These are phyloP conservation scores for Arthrocladium fulminans DNA, from an alignment of 2,329 filamentous ascomycete species.

Conservation along the genomic window DNA sequence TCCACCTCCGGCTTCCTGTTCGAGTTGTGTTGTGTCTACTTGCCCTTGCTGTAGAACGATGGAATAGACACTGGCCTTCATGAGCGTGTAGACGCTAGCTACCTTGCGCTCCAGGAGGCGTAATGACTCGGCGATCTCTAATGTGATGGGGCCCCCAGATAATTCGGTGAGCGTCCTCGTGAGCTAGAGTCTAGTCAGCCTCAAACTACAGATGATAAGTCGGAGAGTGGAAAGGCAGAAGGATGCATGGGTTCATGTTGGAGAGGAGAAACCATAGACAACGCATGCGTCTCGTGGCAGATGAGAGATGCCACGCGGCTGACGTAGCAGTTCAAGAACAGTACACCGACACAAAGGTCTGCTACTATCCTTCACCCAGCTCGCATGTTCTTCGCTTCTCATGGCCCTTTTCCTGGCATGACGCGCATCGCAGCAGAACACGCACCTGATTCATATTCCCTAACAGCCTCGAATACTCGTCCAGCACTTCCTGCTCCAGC, in stretches of 20 bases:
- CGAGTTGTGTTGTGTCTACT: slow-evolving; percentile 15
- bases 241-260: no score
- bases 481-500: slow-evolving; percentile 85
- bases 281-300: no score
- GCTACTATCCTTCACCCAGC: no score
- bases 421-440: neutral
- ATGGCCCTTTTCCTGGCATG: no score
- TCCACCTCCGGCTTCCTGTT: neutral
- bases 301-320: no score
- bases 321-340: no score
- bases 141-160: slow-evolving; percentile 60
- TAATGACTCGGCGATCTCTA: slow-evolving; percentile 74
- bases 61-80: slow-evolving; percentile 97
- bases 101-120: slow-evolving; percentile 89
- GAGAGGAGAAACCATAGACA: no score
- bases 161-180: slow-evolving; percentile 54
- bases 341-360: no score
- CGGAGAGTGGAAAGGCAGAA: no score
- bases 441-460: slow-evolving; percentile 83
- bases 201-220: no score
- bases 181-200: slow-evolving; percentile 37
- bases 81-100: slow-evolving; percentile 82
- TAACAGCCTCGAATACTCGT: slow-evolving; percentile 81
- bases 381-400: no score
- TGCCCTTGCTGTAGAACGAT: slow-evolving; percentile 82